Percentiles rank a stretch among this genome's conserved stretches.
Conservation (phyloP, 2,329 filamentous ascomycete genomes). For the Thelonectria olida region DNA sequence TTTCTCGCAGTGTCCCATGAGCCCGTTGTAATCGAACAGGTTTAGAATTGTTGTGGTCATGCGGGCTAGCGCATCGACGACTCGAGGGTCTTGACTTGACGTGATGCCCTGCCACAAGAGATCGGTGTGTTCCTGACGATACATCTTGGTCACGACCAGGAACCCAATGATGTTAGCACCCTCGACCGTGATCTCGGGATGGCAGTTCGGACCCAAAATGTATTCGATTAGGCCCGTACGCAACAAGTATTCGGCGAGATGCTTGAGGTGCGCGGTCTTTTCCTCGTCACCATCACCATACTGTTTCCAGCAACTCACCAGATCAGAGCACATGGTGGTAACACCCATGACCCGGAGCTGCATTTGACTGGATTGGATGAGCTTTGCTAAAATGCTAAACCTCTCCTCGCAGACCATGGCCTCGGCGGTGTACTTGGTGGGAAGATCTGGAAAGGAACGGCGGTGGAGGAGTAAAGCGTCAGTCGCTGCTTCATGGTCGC, state of each 20-base stretch:
- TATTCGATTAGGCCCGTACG: constrained; percentile 81
- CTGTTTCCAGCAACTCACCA: constrained; percentile 73
- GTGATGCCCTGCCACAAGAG: constrained; percentile 85
- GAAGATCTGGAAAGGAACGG: constrained; percentile 47
- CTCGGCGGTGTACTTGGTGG: constrained; percentile 52
- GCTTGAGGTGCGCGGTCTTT: constrained; percentile 64
- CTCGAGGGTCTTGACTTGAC: constrained; percentile 82
- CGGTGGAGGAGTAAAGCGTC: constrained; percentile 40
- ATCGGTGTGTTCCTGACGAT: constrained; percentile 77
- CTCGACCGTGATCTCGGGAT: constrained; percentile 86
- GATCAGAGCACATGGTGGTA: constrained; percentile 74
- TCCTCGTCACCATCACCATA: constrained; percentile 58
- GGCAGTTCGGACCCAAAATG: constrained; percentile 88
- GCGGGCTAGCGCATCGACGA: constrained; percentile 80
- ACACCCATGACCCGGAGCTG: constrained; percentile 85
- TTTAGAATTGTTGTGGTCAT: constrained; percentile 65
- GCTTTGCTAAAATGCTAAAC: constrained; percentile 72
- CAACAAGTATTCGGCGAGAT: constrained; percentile 75
- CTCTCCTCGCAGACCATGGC: constrained; percentile 73
- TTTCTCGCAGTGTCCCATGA: constrained; percentile 77
- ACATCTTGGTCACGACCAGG: constrained; percentile 80
- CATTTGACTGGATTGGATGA: constrained; percentile 88
- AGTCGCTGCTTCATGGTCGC: constrained; percentile 47
- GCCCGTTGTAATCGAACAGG: constrained; percentile 56
- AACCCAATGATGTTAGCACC: constrained; percentile 89